These are phyloP conservation scores for Leucaena leucocephala DNA, from an alignment of 306 rosid genomes.

Conservation along the genomic window DNA sequence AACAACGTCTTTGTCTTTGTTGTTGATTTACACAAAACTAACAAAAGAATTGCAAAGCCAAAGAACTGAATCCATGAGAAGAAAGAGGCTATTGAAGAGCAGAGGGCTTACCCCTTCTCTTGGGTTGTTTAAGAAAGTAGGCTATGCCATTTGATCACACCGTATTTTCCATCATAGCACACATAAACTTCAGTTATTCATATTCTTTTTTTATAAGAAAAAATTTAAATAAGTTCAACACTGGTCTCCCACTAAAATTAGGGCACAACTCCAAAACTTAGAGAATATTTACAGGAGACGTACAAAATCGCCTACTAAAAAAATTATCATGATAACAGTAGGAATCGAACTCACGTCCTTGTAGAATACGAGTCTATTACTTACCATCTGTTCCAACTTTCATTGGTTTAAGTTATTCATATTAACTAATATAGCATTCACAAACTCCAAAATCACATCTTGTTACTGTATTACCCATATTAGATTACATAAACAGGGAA, in stretches of 20 bases:
- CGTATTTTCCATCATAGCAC: background rate
- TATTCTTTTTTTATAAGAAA: no score
- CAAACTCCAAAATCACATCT: background rate
- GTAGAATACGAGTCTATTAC: no score
- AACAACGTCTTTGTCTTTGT: background rate
- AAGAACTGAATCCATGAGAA: constrained; percentile 1
- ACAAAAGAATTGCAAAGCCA: background rate
- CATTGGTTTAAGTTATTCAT: background rate
- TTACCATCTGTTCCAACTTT: no score
- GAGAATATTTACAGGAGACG: no score
- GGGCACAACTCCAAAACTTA: no score
- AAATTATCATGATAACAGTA: no score
- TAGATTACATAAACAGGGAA: no score
- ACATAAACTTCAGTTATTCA: background rate
- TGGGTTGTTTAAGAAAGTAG: background rate
- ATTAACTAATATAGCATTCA: background rate
- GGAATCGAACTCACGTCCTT: no score
- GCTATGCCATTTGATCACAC: background rate
- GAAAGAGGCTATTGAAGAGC: background rate
- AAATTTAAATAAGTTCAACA: no score
- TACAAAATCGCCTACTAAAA: no score
- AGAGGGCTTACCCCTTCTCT: background rate
- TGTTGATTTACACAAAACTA: background rate
- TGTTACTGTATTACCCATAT: no score
- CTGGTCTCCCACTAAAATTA: no score